Percentiles rank a stretch among this genome's conserved stretches.
phyloP scores from a whole-genome alignment of 768 basidiomycete species.

The Leccinum uliginosum region DNA sequence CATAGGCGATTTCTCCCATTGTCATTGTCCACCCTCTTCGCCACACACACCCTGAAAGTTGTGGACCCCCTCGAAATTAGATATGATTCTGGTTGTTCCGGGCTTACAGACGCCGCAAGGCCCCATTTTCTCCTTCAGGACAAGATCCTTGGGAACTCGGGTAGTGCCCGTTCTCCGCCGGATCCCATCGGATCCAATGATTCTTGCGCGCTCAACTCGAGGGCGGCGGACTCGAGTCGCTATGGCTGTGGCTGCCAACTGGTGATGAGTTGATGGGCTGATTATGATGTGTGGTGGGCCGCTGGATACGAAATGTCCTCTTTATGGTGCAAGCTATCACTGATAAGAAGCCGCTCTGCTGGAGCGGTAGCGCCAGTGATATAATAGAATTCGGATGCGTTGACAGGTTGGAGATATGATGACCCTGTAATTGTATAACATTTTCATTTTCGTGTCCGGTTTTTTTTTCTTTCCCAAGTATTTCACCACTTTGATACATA shows the following conservation, averaged over 20 bases:
- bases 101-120: background rate
- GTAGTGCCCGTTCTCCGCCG: background rate
- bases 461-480: background rate
- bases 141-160: background rate
- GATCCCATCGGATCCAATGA: background rate
- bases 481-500: background rate
- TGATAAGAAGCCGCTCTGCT: background rate
- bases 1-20: background rate
- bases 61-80: slow-evolving; percentile 4
- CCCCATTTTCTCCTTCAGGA: background rate
- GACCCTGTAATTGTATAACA: background rate
- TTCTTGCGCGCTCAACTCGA: background rate
- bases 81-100: background rate
- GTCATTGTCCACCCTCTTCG: slow-evolving; percentile 9
- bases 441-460: background rate
- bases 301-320: slow-evolving; percentile 17
- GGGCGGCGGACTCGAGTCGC: background rate
- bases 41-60: background rate
- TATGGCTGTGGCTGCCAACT: background rate
- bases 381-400: background rate
- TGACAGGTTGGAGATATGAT: slow-evolving; percentile 3
- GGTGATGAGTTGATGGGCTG: background rate
- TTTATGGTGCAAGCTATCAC: background rate
- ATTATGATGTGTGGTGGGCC: slow-evolving; percentile 1
- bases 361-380: background rate